Base-by-base conservation (phyloP, 2,329 filamentous ascomycete species). In the Acarospora socialis region DNA sequence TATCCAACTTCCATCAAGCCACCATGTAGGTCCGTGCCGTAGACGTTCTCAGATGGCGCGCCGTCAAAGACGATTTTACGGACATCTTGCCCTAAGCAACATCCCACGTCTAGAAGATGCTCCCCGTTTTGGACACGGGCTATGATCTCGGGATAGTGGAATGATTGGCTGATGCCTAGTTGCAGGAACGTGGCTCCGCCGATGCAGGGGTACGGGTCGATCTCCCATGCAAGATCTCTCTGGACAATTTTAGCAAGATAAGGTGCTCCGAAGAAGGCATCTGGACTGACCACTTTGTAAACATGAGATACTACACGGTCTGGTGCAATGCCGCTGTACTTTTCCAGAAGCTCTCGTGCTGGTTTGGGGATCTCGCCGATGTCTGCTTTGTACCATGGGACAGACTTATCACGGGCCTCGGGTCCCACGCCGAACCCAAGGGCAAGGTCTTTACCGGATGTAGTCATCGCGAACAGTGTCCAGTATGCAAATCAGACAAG, bases 71-170 rank as follows among this genome's bases (percentile, higher is more conserved):
- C 47, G 2, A 65, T 49, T 41, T 58, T 59, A 19, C 58, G 57
- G 17, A 61, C 13, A 37, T 61, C 59, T 35, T 63, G 58, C 14
- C 57, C 57, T 13, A 61, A 48, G 40, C 60, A 61, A 37, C 51
- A 54, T 10, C 59, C 59, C 3, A 61, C 38, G 37, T 63, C 59
- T 8, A 63, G 49, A 32, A 61, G 58, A 6, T 44, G 49, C 19
- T 27, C 43, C 37, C 38, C 46, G 28, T 5, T 25, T 24, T 37
- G 42, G 19, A 50, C 38, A 22, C 28, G 44, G 22, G 24, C n/a
- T 2, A 47, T 25, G 15, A 50, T 45, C 19, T 42, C 39, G 6
- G 42, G 35, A 42, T 54, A 63, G 21, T 42, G 45, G 29, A 43
- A 46, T 33, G 46, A 50, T 2, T 32, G 36, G 2, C 52, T 37